Percentiles rank a stretch among this genome's conserved stretches.
These are phyloP conservation scores for Talaromyces islandicus DNA, from an alignment of 2,329 filamentous ascomycete species.

Conservation along the genomic window DNA sequence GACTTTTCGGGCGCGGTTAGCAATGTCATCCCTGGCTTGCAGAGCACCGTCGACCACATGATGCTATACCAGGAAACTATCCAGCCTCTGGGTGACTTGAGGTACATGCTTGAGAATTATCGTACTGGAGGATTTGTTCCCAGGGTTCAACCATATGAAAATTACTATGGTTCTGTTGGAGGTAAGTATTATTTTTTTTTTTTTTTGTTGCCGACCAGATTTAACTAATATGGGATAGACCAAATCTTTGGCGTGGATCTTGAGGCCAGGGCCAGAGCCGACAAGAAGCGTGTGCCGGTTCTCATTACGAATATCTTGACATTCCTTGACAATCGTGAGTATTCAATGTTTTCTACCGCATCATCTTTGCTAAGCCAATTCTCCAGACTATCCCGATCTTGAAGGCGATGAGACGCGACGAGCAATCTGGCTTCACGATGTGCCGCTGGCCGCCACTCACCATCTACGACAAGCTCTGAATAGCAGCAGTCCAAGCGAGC, in stretches of 20 bases:
- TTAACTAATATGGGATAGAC: slow-evolving; percentile 44
- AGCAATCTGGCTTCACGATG: slow-evolving; percentile 90
- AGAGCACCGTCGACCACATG: slow-evolving; percentile 96
- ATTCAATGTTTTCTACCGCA: background rate
- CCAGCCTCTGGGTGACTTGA: slow-evolving; percentile 82
- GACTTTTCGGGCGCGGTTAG: slow-evolving; percentile 97
- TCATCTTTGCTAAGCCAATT: slow-evolving; percentile 2
- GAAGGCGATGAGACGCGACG: slow-evolving; percentile 92
- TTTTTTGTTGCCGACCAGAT: slow-evolving; percentile 2
- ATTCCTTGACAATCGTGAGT: slow-evolving; percentile 76
- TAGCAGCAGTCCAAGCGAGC: slow-evolving; percentile 75
- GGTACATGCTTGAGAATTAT: slow-evolving; percentile 95
- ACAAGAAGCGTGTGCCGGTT: slow-evolving; percentile 90
- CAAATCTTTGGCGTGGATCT: slow-evolving; percentile 97
- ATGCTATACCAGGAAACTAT: slow-evolving; percentile 98
- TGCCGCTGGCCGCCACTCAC: slow-evolving; percentile 78
- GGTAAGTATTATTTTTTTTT: slow-evolving; percentile 32
- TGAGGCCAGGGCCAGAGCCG: slow-evolving; percentile 86
- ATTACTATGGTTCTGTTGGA: slow-evolving; percentile 97
- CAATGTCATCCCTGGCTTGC: slow-evolving; percentile 93
- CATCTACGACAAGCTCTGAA: slow-evolving; percentile 78
- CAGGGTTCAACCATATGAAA: slow-evolving; percentile 89
- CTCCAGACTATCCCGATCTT: slow-evolving; percentile 80
- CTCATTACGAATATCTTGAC: slow-evolving; percentile 90
- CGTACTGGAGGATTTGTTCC: slow-evolving; percentile 89